phyloP scores from a whole-genome alignment of 2,329 filamentous ascomycete species.

The Stagonosporopsis cucurbitacearum region DNA sequence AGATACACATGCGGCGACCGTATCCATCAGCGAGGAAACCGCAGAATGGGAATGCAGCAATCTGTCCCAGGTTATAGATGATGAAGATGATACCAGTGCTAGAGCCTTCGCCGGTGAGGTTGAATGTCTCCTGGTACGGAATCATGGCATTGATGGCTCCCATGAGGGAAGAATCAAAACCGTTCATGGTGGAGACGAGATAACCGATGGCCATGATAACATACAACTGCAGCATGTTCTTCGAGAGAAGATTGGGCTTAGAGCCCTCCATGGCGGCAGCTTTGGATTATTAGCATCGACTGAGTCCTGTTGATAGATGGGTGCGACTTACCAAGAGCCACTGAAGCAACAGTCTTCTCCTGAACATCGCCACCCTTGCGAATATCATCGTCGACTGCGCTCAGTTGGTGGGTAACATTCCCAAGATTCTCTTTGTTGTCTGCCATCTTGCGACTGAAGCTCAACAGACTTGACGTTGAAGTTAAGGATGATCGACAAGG shows the following conservation, averaged over 20 bases:
- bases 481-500: conserved; percentile 10
- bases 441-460: conserved; percentile 19
- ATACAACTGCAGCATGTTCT: conserved; percentile 43
- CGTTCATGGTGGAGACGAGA: conserved; percentile 45
- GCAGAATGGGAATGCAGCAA: conserved; percentile 57
- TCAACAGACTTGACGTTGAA: background rate
- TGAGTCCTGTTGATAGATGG: background rate
- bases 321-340: conserved; percentile 34
- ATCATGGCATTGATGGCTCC: conserved; percentile 62
- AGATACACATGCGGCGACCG: conserved; percentile 63
- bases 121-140: conserved; percentile 59
- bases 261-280: conserved; percentile 44
- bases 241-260: conserved; percentile 40
- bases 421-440: conserved; percentile 31
- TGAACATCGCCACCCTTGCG: conserved; percentile 30
- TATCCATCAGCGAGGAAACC: conserved; percentile 50
- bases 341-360: conserved; percentile 40
- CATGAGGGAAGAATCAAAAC: conserved; percentile 49
- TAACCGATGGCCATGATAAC: conserved; percentile 45
- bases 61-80: conserved; percentile 58
- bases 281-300: conserved; percentile 17
- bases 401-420: conserved; percentile 34
- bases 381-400: conserved; percentile 30
- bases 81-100: conserved; percentile 57
- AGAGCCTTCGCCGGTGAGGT: conserved; percentile 55